A percentile compares a stretch with the other conserved stretches of the same genome.
Conservation (phyloP, 495 filamentous ascomycete species). For the Hypomontagnella submonticulosa region DNA sequence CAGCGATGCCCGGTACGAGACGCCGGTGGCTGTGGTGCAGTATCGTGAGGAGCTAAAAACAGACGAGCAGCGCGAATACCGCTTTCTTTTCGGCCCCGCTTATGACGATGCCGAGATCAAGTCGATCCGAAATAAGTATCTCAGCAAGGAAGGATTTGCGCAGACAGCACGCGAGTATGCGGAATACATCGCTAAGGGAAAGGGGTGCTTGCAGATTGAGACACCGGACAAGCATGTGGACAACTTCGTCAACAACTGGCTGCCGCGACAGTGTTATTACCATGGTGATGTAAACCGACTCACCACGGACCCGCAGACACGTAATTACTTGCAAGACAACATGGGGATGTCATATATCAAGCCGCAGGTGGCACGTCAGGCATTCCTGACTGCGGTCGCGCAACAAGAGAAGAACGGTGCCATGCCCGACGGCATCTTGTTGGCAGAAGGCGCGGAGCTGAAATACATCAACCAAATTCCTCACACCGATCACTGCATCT, state of each 20-base stretch:
- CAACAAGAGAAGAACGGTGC: conserved; percentile 65
- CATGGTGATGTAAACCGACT: conserved; percentile 68
- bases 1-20: conserved; percentile 66
- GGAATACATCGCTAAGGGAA: conserved; percentile 59
- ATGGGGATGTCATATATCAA: conserved; percentile 71
- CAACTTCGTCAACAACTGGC: conserved; percentile 69
- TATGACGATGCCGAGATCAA: conserved; percentile 61
- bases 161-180: conserved; percentile 57
- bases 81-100: conserved; percentile 66
- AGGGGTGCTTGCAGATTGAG: conserved; percentile 62
- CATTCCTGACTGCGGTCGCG: conserved; percentile 59
- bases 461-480: conserved; percentile 71
- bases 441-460: conserved; percentile 64
- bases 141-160: conserved; percentile 61
- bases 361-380: conserved; percentile 58
- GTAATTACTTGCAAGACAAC: conserved; percentile 69
- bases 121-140: conserved; percentile 59
- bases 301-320: conserved; percentile 67
- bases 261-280: conserved; percentile 67
- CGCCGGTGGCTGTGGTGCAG: conserved; percentile 64
- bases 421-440: conserved; percentile 67
- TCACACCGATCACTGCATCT: conserved; percentile 68
- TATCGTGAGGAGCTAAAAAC: conserved; percentile 57
- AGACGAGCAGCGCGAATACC: conserved; percentile 57
- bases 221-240: conserved; percentile 66